Percentiles rank a stretch among this genome's conserved stretches.
Conservation (phyloP, 108 stramenopile species). For the Mediolabrus comicus region DNA sequence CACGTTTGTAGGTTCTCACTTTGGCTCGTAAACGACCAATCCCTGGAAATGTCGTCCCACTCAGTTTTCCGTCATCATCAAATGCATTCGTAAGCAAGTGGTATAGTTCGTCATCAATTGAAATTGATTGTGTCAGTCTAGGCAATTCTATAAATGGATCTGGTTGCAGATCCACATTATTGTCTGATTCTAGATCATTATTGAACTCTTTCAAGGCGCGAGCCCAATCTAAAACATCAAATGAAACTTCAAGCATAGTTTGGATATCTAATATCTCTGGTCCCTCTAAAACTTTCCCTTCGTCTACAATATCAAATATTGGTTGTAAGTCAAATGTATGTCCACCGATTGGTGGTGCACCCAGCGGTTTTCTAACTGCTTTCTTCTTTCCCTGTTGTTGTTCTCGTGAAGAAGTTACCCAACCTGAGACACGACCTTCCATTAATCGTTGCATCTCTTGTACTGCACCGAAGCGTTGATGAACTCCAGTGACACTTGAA, state of each 20-base stretch:
- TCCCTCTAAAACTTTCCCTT: slow-evolving; percentile 61
- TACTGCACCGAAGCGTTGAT: slow-evolving; percentile 67
- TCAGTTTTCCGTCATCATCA: slow-evolving; percentile 58
- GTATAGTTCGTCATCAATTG: slow-evolving; percentile 57
- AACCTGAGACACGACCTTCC: slow-evolving; percentile 33
- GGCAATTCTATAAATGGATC: slow-evolving; percentile 57
- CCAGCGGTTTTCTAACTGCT: slow-evolving; percentile 32
- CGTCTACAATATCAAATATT: slow-evolving; percentile 54
- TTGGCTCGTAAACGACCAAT: slow-evolving; percentile 62
- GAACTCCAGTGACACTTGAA: slow-evolving; percentile 34
- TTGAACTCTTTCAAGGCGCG: slow-evolving; percentile 37
- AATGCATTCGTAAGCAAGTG: slow-evolving; percentile 69
- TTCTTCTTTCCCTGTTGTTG: slow-evolving; percentile 45
- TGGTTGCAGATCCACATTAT: not conserved
- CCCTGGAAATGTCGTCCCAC: slow-evolving; percentile 67
- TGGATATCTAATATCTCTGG: slow-evolving; percentile 67
- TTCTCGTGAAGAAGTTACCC: slow-evolving; percentile 11
- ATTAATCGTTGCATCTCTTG: slow-evolving; percentile 64
- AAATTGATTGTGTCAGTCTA: slow-evolving; percentile 44
- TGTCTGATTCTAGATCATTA: slow-evolving; percentile 7
- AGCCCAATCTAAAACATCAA: slow-evolving; percentile 62
- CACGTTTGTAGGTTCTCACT: slow-evolving; percentile 53
- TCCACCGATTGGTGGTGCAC: slow-evolving; percentile 48
- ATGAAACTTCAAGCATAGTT: slow-evolving; percentile 50
- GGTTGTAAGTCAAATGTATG: slow-evolving; percentile 54